phyloP scores from a whole-genome alignment of 2,329 filamentous ascomycete genomes.

The Paraphaeosphaeria sporulosa region DNA sequence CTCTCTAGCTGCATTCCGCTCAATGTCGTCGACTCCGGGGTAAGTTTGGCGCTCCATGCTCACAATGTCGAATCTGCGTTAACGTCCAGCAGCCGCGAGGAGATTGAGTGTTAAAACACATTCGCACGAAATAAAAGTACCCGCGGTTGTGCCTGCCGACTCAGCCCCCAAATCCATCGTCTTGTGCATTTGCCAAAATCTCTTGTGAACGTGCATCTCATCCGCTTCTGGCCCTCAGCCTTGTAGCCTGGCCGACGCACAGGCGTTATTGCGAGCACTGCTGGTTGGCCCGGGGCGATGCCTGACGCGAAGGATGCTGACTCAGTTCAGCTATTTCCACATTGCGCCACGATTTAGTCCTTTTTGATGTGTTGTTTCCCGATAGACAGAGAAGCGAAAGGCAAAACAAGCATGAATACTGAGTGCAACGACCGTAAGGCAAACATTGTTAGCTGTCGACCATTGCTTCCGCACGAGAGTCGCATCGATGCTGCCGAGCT shows the following conservation, averaged over 20 bases:
- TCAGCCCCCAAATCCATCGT: slow-evolving; percentile 1
- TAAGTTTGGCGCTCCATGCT: background rate
- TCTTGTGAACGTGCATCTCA: slow-evolving; percentile 3
- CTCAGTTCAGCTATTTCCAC: slow-evolving; percentile 1
- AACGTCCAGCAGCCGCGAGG: background rate
- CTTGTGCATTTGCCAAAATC: slow-evolving; percentile 2
- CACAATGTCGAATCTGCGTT: background rate
- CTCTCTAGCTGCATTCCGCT: background rate
- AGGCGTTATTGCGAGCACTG: background rate
- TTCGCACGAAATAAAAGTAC: background rate
- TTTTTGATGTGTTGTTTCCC: background rate
- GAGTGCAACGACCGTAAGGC: too few species aligned
- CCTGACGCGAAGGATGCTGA: background rate
- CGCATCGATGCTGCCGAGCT: background rate
- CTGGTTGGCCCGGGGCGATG: background rate
- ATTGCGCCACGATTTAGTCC: background rate
- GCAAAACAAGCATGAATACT: background rate
- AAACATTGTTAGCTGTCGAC: too few species aligned
- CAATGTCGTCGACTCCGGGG: background rate
- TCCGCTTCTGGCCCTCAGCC: too few species aligned
- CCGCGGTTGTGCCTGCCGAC: background rate
- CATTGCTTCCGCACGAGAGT: background rate
- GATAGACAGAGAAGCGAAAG: background rate
- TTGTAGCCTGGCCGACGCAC: background rate
- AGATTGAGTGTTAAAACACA: background rate